Base-by-base conservation (phyloP, 345 rosid species). In the Angophora floribunda region DNA sequence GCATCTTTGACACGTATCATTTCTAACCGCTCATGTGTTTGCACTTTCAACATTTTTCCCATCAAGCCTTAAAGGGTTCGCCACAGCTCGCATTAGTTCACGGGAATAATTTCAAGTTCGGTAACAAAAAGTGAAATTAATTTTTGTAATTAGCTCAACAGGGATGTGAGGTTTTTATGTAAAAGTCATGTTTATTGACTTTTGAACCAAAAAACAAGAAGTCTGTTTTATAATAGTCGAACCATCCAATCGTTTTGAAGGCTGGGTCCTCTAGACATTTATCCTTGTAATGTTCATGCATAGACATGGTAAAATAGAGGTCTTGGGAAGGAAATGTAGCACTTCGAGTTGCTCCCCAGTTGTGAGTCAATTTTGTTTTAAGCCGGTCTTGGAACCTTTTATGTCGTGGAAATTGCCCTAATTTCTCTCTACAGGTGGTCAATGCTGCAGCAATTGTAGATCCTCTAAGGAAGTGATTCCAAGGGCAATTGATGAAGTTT, bases 391-490 rank as follows among this genome's bases (percentile, higher is more conserved):
- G 57, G 45, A 47, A 14, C 88, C 36, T 87, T 26, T 85, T 0
- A 41, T 85, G 65, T 41, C 52, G 47, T 85, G 17, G 61, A 41
- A 51, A 52, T 36, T 85, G 47, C 45, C 4, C 36, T 32, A 30
- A 22, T 49, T 61, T 7, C 32, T 32, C 4, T 41, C 53, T 91
- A 89, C 93, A 97, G 99, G 87, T 92, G 14, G 93, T 90, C 53
- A 97, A 97, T 94, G 99, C 98, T 90, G 98, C 97, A 52, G 91
- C 95, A 55, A 96, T 96, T 57, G 98, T 96, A 88, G 97, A 97
- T 93, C 97, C 98, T 90, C 89, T 84, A 92, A 70, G 67, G 91
- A 90, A 80, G 91, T 95, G 88, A 94, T 95, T 92, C 94, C 97
- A 51, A 91, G 92, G 90, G 97, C 94, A 91, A 52, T 91, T 86